Conservation (phyloP, 176 grass and related monocot species). For the Raddia distichophylla region DNA sequence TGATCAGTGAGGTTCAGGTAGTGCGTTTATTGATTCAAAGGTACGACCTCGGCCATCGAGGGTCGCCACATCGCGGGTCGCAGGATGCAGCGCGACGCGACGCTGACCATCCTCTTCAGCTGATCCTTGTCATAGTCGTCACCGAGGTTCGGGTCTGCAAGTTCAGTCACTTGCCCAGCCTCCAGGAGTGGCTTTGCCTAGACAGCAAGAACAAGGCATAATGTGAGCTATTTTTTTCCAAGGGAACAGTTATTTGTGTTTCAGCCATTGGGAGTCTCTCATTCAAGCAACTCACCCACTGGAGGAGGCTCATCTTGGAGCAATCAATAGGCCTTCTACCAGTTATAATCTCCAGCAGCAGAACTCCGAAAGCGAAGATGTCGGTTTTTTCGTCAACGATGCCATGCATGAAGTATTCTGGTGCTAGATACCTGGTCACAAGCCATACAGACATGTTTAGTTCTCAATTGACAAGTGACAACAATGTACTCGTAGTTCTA, state of each 20-base stretch:
- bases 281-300: constrained; percentile 60
- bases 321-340: constrained; percentile 88
- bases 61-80: constrained; percentile 83
- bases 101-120: constrained; percentile 61
- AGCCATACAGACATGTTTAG: background rate
- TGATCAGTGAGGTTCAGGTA: background rate
- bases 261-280: background rate
- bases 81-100: constrained; percentile 72
- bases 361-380: constrained; percentile 86
- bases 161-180: constrained; percentile 68
- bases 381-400: constrained; percentile 90
- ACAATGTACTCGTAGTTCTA: background rate
- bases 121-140: constrained; percentile 72
- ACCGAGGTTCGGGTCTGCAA: constrained; percentile 68
- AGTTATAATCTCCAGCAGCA: constrained; percentile 75
- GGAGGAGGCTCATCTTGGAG: constrained; percentile 79
- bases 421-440: constrained; percentile 80
- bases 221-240: background rate
- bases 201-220: background rate
- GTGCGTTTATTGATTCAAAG: background rate
- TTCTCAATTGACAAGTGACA: background rate
- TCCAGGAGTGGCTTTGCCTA: constrained; percentile 91
- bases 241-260: background rate
- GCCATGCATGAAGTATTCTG: constrained; percentile 97
- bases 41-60: constrained; percentile 70